Percentiles rank a stretch among this genome's conserved stretches.
These are phyloP conservation scores for Oryza australiensis DNA, from an alignment of 176 grass and related monocot species.

Conservation along the genomic window DNA sequence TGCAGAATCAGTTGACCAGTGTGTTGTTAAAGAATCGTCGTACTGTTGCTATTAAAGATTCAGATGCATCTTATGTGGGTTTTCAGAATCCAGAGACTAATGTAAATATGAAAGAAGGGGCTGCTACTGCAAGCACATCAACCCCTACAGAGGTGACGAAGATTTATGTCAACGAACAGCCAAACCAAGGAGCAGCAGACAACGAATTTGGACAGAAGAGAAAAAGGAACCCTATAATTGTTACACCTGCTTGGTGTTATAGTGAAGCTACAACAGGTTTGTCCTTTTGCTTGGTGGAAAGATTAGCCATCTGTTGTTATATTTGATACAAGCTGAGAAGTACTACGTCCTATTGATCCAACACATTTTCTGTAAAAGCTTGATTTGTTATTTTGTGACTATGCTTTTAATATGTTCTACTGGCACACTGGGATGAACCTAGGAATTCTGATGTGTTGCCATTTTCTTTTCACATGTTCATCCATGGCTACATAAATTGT, in stretches of 20 bases:
- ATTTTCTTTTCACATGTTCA: neutral
- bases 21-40: slow-evolving; percentile 64
- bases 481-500: neutral
- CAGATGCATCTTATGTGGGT: slow-evolving; percentile 36
- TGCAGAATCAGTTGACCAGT: slow-evolving; percentile 84
- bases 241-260: slow-evolving; percentile 95
- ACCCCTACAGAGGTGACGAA: slow-evolving; percentile 43
- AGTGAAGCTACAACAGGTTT: slow-evolving; percentile 76
- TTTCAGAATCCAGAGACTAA: slow-evolving; percentile 50
- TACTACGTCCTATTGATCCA: slow-evolving; percentile 3
- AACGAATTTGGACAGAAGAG: slow-evolving; percentile 68
- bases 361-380: neutral
- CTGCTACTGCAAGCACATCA: slow-evolving; percentile 38
- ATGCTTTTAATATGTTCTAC: slow-evolving; percentile 14
- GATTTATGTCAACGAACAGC: slow-evolving; percentile 55
- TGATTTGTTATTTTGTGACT: slow-evolving; percentile 2
- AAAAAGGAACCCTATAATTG: slow-evolving; percentile 87
- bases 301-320: slow-evolving; percentile 30
- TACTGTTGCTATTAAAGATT: slow-evolving; percentile 50
- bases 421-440: slow-evolving; percentile 16
- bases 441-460: neutral
- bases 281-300: slow-evolving; percentile 35
- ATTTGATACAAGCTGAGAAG: slow-evolving; percentile 15
- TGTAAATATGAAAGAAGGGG: slow-evolving; percentile 34
- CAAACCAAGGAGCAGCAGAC: slow-evolving; percentile 38